A percentile compares a stretch with the other conserved stretches of the same genome.
phyloP scores from a whole-genome alignment of 768 basidiomycete species.

The Cubamyces sp. region DNA sequence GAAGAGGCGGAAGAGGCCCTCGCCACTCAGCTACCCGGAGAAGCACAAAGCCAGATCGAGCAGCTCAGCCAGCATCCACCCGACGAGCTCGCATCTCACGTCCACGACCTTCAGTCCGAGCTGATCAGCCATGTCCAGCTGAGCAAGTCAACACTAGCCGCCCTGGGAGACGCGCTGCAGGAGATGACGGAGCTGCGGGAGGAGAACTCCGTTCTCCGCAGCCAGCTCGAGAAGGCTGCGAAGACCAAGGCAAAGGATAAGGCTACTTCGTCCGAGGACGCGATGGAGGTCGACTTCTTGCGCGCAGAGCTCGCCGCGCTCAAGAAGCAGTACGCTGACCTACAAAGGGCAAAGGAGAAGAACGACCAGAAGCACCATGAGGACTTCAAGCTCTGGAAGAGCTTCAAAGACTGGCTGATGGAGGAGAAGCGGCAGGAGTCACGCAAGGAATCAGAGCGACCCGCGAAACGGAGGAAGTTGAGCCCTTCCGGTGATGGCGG shows the following conservation, averaged over 20 bases:
- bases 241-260: neutral
- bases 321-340: slow-evolving; percentile 43
- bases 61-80: slow-evolving; percentile 16
- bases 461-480: slow-evolving; percentile 17
- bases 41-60: slow-evolving; percentile 18
- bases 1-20: slow-evolving; percentile 44
- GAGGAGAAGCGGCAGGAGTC: slow-evolving; percentile 8
- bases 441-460: neutral
- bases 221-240: neutral
- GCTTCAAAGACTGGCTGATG: slow-evolving; percentile 44
- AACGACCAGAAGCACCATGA: slow-evolving; percentile 50
- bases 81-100: slow-evolving; percentile 16
- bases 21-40: slow-evolving; percentile 17
- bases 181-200: slow-evolving; percentile 16
- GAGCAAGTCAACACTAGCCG: slow-evolving; percentile 16
- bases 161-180: slow-evolving; percentile 20
- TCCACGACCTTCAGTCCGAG: slow-evolving; percentile 22
- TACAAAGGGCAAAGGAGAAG: slow-evolving; percentile 48
- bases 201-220: slow-evolving; percentile 17
- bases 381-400: slow-evolving; percentile 42
- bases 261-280: neutral
- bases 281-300: slow-evolving; percentile 1
- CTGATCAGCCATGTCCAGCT: slow-evolving; percentile 19
- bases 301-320: slow-evolving; percentile 13
- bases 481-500: slow-evolving; percentile 3